Conservation (phyloP, 1,139 yeast species). For the Hemisphaericaspora subhashii region DNA sequence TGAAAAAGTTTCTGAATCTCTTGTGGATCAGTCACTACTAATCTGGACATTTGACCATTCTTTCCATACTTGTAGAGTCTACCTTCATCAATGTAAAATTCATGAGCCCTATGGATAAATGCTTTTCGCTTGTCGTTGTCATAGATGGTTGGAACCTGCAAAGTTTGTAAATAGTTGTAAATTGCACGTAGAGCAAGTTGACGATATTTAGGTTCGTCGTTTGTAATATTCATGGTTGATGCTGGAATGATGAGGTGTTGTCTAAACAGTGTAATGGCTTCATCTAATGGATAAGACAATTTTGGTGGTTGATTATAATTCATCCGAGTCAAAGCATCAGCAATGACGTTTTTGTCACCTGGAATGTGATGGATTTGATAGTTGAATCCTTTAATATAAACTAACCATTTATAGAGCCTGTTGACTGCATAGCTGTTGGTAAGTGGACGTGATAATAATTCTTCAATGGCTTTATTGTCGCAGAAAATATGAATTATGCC, state of each 20-base stretch:
- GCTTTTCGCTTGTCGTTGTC: background rate
- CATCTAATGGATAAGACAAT: background rate
- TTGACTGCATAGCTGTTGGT: background rate
- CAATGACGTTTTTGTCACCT: slow-evolving; percentile 1
- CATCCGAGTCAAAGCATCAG: background rate
- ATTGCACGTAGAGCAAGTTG: too few species aligned
- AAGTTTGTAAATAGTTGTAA: too few species aligned
- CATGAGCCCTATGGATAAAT: background rate
- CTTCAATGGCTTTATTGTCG: background rate
- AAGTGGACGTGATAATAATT: background rate
- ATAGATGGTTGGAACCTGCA: background rate
- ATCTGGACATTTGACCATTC: background rate
- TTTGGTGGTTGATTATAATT: background rate
- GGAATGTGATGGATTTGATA: background rate
- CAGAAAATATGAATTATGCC: background rate
- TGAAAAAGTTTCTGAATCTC: background rate
- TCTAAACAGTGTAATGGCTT: background rate
- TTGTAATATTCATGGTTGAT: too few species aligned
- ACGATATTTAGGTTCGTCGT: background rate
- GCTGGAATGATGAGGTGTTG: too few species aligned
- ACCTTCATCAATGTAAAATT: background rate
- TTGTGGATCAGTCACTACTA: background rate
- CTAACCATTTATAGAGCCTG: background rate
- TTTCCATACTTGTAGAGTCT: background rate
- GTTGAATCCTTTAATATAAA: background rate